phyloP scores from a whole-genome alignment of 495 filamentous ascomycete genomes.

The Aspergillus campestris region DNA sequence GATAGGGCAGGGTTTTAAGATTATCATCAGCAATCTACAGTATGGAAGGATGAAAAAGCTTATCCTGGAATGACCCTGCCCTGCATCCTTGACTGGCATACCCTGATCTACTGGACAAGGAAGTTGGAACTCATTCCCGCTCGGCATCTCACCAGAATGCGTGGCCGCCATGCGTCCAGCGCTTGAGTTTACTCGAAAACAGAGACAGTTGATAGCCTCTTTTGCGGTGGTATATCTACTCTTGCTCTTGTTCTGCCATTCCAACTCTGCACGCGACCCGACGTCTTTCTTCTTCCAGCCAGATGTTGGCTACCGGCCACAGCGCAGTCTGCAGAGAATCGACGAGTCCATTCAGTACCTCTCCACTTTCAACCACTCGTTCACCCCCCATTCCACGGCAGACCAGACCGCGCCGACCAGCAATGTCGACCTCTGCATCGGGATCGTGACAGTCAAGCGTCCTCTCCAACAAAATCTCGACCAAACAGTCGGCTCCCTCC shows the following conservation, averaged over 20 bases:
- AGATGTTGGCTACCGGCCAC: constrained; percentile 18
- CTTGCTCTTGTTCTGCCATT: constrained; percentile 18
- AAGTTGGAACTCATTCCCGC: no score
- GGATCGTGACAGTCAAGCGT: constrained; percentile 28
- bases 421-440: constrained; percentile 22
- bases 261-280: constrained; percentile 16
- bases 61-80: no score
- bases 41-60: no score
- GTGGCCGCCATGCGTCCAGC: no score
- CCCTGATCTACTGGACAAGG: no score
- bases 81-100: no score
- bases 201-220: constrained; percentile 15
- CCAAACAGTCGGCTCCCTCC: constrained; percentile 41
- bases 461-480: constrained; percentile 36
- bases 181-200: no score
- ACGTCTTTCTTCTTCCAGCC: constrained; percentile 19
- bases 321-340: constrained; percentile 14
- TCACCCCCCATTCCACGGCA: background rate
- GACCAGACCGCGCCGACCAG: constrained; percentile 1
- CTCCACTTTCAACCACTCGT: constrained; percentile 11
- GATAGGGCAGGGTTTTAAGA: no score
- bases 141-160: no score
- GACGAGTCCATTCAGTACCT: constrained; percentile 14
- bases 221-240: constrained; percentile 22
- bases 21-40: no score